Percentiles rank a stretch among this genome's conserved stretches.
Evolutionary conservation across 1,284 basidiomycete genomes (phyloP).

Genomic region (Sporisorium sorghi): DNA sequence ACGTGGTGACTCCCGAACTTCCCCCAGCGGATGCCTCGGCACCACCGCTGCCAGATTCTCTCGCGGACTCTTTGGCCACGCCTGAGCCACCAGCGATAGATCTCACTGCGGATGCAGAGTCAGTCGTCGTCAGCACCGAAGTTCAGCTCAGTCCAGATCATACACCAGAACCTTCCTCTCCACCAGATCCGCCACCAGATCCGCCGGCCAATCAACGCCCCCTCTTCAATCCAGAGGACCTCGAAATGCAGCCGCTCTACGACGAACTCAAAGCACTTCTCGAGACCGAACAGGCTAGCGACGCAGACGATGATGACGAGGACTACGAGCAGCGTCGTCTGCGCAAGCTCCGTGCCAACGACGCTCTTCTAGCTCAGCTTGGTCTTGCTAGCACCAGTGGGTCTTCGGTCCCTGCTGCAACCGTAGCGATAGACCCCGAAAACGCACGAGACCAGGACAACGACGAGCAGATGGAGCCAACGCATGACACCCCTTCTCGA

Average conservation of each 20-base stretch:
- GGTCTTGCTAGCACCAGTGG: constrained; percentile 18
- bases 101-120: not conserved
- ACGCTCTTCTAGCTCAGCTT: constrained; percentile 42
- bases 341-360: constrained; percentile 38
- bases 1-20: constrained; percentile 29
- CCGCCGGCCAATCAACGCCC: constrained; percentile 26
- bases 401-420: not conserved
- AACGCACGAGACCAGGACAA: constrained; percentile 1
- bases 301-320: constrained; percentile 37
- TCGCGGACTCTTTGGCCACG: not conserved
- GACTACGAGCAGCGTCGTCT: constrained; percentile 43
- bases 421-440: not conserved
- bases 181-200: constrained; percentile 26
- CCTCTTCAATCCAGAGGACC: constrained; percentile 31
- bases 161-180: constrained; percentile 1
- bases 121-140: not conserved
- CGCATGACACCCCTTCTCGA: constrained; percentile 10
- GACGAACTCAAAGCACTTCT: constrained; percentile 33
- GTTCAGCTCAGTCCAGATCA: not conserved
- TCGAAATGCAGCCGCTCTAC: constrained; percentile 30
- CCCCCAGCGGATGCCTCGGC: constrained; percentile 25
- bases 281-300: constrained; percentile 28
- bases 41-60: constrained; percentile 3
- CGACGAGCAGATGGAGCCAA: constrained; percentile 5
- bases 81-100: not conserved